Conservation (phyloP, 768 basidiomycete species). For the Trametes cingulata region DNA sequence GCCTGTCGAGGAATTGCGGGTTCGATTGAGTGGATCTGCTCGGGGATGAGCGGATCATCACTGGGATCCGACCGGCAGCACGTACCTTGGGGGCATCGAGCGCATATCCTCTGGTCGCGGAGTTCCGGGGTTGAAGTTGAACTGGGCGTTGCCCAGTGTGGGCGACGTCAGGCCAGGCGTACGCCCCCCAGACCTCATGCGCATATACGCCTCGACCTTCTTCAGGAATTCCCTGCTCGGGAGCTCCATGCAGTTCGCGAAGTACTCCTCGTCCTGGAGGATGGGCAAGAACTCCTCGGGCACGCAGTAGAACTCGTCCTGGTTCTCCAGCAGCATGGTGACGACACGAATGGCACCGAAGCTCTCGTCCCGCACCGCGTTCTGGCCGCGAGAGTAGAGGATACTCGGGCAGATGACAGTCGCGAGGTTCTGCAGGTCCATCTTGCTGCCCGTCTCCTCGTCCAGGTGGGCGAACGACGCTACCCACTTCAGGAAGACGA, state of each 20-base stretch:
- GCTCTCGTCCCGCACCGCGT: conserved; percentile 90
- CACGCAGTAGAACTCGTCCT: conserved; percentile 95
- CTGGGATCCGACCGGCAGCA: neutral
- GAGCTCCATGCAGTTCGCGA: conserved; percentile 82
- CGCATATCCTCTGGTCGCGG: conserved; percentile 27
- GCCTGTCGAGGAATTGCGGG: conserved; percentile 46
- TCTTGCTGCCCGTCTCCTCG: conserved; percentile 51
- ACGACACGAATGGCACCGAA: conserved; percentile 86
- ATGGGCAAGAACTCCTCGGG: conserved; percentile 87
- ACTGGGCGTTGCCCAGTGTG: conserved; percentile 37
- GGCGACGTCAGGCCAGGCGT: conserved; percentile 42
- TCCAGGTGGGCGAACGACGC: conserved; percentile 93
- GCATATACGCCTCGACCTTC: conserved; percentile 92
- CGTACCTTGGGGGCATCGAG: conserved; percentile 29
- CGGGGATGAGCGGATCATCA: conserved; percentile 17
- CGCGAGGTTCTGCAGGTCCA: conserved; percentile 95
- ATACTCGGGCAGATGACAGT: conserved; percentile 99
- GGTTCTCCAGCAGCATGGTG: conserved; percentile 83
- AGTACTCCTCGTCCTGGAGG: conserved; percentile 90
- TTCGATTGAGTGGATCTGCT: conserved; percentile 35
- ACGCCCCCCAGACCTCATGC: conserved; percentile 63
- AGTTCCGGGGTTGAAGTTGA: conserved; percentile 40
- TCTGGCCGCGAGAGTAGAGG: conserved; percentile 82
- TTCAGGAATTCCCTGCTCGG: conserved; percentile 95
- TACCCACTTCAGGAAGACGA: conserved; percentile 99